Base-by-base conservation (phyloP, 306 rosid genomes). In the Cicer judaicum region DNA sequence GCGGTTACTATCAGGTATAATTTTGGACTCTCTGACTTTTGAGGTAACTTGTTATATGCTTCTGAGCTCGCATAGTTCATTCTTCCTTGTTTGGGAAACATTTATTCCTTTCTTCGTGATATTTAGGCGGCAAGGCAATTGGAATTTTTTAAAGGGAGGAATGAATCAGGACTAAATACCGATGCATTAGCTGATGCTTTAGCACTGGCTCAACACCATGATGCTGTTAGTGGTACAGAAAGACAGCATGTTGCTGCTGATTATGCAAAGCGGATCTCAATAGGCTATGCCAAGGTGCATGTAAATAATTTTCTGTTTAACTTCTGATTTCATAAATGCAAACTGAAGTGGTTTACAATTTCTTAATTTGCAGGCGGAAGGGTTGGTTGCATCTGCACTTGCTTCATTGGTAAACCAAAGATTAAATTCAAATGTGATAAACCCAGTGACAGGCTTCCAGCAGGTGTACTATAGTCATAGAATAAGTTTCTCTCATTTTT, bases 181-280 rank as follows among this genome's bases (percentile, higher is more conserved):
- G 86, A 86, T 70, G 82, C 82, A 56, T 72, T 93, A 54, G 96
- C 90, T 7, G 95, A 90, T 84, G 96, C 98, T 85, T 85, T 93
- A 78, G 91, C 96, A 60, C 79, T 89, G 80, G 90, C 89, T 82
- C 98, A 93, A 78, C 96, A 93, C 85, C 98, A 90, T 79, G 98
- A 93, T 83, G 98, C 96, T 64, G 90, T 93, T 65, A 88, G 89
- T 82, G 98, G 98, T 56, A 93, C 98, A 64, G 89, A 87, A 76
- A 83, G 88, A 73, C 93, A 93, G 70, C 98, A 93, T 56, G 96
- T 90, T 61, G 95, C 94, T 68, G 75, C 89, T 83, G 98, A 93
- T 81, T 93, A 93, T 80, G 90, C 91, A n/a, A 72, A 60, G 78
- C 87, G 98, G 64, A 73, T 87, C 74, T 84, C 87, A 14, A 50